Percentiles rank a stretch among this genome's conserved stretches.
These are phyloP conservation scores for Stellera chamaejasme DNA, from an alignment of 345 rosid species.

Conservation along the genomic window DNA sequence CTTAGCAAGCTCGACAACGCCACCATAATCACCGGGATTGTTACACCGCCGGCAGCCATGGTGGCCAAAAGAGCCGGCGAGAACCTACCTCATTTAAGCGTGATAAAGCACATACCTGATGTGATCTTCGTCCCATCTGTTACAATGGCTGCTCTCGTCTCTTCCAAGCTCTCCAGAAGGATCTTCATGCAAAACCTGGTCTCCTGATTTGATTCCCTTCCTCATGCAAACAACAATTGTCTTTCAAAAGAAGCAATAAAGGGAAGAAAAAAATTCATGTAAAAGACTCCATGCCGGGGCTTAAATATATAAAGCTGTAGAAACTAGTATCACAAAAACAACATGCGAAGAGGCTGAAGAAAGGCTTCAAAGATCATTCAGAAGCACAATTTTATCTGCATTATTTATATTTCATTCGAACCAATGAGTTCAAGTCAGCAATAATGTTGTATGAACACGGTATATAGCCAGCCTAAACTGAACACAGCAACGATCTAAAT, in stretches of 20 bases:
- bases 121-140: constrained; percentile 67
- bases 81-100: constrained; percentile 56
- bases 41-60: constrained; percentile 81
- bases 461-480: too few relatives aligned
- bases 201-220: background rate
- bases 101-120: constrained; percentile 64
- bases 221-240: background rate
- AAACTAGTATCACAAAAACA: background rate
- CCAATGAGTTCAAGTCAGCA: too few relatives aligned
- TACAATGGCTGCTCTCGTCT: constrained; percentile 51
- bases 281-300: background rate
- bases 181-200: constrained; percentile 23
- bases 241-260: background rate
- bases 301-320: background rate
- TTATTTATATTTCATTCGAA: too few relatives aligned
- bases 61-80: constrained; percentile 81
- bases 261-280: background rate
- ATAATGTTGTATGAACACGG: too few relatives aligned
- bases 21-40: constrained; percentile 50
- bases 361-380: background rate
- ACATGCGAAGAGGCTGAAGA: background rate
- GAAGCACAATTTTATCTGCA: too few relatives aligned
- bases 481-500: too few relatives aligned
- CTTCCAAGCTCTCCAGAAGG: constrained; percentile 66
- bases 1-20: constrained; percentile 51